These are phyloP conservation scores for Acacia concinna DNA, from an alignment of 331 rosid species.

Conservation along the genomic window DNA sequence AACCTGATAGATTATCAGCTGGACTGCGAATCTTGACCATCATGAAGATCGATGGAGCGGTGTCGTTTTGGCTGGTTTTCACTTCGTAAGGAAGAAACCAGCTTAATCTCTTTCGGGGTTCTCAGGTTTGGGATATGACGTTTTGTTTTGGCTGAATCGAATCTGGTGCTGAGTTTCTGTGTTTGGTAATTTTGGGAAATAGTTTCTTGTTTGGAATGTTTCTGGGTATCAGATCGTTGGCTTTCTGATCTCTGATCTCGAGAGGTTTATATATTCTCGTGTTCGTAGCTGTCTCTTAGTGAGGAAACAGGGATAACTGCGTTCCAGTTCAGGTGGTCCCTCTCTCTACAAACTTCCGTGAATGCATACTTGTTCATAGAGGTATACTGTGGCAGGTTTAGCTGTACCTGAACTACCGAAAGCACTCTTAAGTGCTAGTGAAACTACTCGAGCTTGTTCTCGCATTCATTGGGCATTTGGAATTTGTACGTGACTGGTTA, in stretches of 20 bases:
- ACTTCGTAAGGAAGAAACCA: slow-evolving; percentile 28
- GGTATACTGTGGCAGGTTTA: neutral
- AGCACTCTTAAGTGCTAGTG: neutral
- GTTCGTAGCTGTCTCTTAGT: slow-evolving; percentile 47
- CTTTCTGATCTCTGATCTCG: slow-evolving; percentile 59
- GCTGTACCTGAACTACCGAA: neutral
- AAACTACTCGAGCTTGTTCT: slow-evolving; percentile 5
- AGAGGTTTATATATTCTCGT: slow-evolving; percentile 50
- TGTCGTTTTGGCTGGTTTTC: slow-evolving; percentile 39
- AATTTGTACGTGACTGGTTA: slow-evolving; percentile 26
- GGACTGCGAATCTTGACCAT: slow-evolving; percentile 15
- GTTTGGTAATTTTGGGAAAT: neutral
- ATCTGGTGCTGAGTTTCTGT: neutral
- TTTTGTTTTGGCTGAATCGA: slow-evolving; percentile 34
- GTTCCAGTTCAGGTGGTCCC: slow-evolving; percentile 27
- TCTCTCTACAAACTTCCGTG: slow-evolving; percentile 3
- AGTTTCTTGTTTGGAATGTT: neutral
- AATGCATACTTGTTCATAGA: slow-evolving; percentile 5
- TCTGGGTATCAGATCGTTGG: slow-evolving; percentile 33
- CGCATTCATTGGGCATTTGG: slow-evolving; percentile 17
- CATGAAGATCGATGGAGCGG: slow-evolving; percentile 52
- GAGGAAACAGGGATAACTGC: slow-evolving; percentile 42
- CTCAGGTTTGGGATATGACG: slow-evolving; percentile 21
- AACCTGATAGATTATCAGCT: slow-evolving; percentile 18
- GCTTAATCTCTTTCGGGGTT: neutral